Evolutionary conservation across 1,284 basidiomycete genomes (phyloP), one percentile per base, ranked within the genome.

Genomic region (Macrocystidia cucumis): DNA sequence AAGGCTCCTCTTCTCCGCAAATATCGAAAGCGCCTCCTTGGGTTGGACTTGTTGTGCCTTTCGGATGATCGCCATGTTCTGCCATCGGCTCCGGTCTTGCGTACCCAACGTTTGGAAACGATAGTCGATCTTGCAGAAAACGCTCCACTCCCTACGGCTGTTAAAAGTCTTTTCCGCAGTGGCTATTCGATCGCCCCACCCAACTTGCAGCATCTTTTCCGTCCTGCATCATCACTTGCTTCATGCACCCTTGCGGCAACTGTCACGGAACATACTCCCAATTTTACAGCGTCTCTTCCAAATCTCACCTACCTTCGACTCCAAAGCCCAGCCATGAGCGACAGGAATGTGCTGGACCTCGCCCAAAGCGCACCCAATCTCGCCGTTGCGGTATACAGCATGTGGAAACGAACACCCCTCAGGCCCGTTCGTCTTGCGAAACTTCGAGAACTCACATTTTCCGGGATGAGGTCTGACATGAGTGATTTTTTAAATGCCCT

Each of bases 281-380:
- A 33, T 19, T 17, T 40, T 24, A 33, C 24, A 12, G 24, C 36
- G 13, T 36, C 42, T 8, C 22, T 41, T 34, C 24, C 25, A 12
- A 4, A 26, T 21, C 17, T 42, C 26, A 39, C 39, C 24, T 35
- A 25, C 9, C 21, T 36, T 23, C 6, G 19, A 2, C 29, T 35
- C 8, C 23, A 25, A 25, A 23, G n/a, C 7, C 25, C 39, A n/a
- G 23, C 38, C n/a, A 38, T 43, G 17, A 32, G 33, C 5, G 12
- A 35, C 16, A 30, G 38, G 9, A 38, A 34, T 21, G 29, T 35
- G 11, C 22, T 33, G 22, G 19, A 40, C 21, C 23, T 38, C 6
- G 18, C 40, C 16, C 16, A 22, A 19, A 35, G 40, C 18, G 40
- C 38, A 20, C 28, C 19, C 9, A 34, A 29, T 13, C 27, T 43